A percentile compares a stretch with the other conserved stretches of the same genome.
Evolutionary conservation across 2,329 filamentous ascomycete genomes (phyloP).

Genomic region (Diplodia seriata): DNA sequence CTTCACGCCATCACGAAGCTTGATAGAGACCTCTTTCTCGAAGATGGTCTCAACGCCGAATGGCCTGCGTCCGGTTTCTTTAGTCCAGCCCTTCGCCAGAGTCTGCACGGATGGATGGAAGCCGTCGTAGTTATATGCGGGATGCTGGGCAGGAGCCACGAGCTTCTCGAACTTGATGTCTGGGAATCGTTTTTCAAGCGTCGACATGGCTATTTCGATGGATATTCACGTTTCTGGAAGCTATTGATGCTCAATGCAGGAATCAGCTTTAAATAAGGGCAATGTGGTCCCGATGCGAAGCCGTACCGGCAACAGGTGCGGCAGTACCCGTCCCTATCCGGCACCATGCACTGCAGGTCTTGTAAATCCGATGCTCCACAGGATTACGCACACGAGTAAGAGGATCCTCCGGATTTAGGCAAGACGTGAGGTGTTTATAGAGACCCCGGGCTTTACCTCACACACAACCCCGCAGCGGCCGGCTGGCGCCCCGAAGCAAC

Average conservation of each 20-base stretch:
- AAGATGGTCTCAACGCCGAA: conserved; percentile 51
- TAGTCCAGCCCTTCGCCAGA: conserved; percentile 9
- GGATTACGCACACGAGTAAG: not conserved
- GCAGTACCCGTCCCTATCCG: not conserved
- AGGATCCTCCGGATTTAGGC: not conserved
- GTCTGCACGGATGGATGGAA: conserved; percentile 24
- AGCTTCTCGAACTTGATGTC: conserved; percentile 19
- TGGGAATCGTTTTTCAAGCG: conserved; percentile 5
- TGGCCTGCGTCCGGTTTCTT: conserved; percentile 35
- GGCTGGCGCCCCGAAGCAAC: not conserved
- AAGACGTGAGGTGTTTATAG: not conserved
- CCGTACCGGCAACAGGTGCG: not conserved
- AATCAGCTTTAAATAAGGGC: not conserved
- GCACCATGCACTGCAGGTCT: not conserved
- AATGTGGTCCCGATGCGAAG: conserved; percentile 16
- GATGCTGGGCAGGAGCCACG: conserved; percentile 4
- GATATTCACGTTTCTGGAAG: not conserved
- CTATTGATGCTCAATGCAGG: not conserved
- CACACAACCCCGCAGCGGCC: not conserved
- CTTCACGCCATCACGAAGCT: conserved; percentile 51
- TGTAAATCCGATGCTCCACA: not conserved
- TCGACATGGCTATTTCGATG: conserved; percentile 1
- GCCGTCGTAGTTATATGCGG: conserved; percentile 16
- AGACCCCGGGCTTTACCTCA: not conserved
- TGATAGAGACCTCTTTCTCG: conserved; percentile 55